A percentile compares a stretch with the other conserved stretches of the same genome.
Evolutionary conservation across 176 grass and related monocot species (phyloP).

Genomic region (Phoenix dactylifera): DNA sequence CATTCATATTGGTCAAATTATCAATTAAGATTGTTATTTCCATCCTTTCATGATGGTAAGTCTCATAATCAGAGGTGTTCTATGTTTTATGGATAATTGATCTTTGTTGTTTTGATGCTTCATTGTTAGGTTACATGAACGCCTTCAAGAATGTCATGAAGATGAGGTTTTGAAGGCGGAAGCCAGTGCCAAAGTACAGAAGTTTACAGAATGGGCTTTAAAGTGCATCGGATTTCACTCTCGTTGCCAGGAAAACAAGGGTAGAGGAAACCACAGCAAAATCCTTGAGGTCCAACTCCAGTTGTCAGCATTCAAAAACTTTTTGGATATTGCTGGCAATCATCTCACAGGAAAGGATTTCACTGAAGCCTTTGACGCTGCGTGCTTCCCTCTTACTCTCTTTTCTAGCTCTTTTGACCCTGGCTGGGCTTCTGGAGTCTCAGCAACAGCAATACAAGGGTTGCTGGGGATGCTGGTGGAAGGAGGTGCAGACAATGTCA

Average conservation of each 20-base stretch:
- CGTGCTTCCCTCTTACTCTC: constrained; percentile 91
- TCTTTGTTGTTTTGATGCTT: constrained; percentile 8
- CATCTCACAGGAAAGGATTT: constrained; percentile 93
- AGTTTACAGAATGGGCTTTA: constrained; percentile 96
- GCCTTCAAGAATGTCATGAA: constrained; percentile 84
- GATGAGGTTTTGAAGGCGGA: constrained; percentile 90
- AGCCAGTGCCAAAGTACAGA: constrained; percentile 78
- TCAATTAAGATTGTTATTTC: too few relatives aligned
- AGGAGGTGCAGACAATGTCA: constrained; percentile 96
- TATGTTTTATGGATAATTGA: not conserved
- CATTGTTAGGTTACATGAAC: constrained; percentile 59
- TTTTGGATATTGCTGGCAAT: constrained; percentile 86
- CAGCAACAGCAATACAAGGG: constrained; percentile 59
- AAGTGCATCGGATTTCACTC: constrained; percentile 77
- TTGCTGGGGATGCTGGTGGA: constrained; percentile 89
- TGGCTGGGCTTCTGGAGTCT: constrained; percentile 77
- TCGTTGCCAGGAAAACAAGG: constrained; percentile 34
- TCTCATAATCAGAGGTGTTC: not conserved
- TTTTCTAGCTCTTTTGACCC: constrained; percentile 77
- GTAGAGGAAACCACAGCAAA: constrained; percentile 49
- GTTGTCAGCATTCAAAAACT: constrained; percentile 77
- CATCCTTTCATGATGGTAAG: too few relatives aligned
- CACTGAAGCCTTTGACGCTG: constrained; percentile 93
- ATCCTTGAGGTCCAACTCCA: constrained; percentile 85
- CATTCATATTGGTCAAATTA: not conserved